A percentile compares a stretch with the other conserved stretches of the same genome.
Conservation (phyloP, 2,329 filamentous ascomycete species). For the Sclerotiophoma versabilis region DNA sequence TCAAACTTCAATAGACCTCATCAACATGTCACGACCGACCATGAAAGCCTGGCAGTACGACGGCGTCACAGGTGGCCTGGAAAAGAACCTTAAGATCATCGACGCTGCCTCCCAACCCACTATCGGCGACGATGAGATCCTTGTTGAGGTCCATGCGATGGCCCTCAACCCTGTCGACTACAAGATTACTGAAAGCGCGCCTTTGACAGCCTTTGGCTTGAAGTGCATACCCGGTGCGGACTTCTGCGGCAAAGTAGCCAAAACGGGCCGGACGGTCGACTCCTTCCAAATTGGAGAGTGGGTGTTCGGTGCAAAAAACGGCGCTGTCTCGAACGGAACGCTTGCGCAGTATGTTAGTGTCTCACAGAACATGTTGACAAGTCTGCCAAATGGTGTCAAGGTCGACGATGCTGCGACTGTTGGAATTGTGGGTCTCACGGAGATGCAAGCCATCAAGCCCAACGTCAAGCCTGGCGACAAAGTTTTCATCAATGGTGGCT, state of each 20-base stretch:
- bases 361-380: slow-evolving; percentile 22
- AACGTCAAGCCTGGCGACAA: slow-evolving; percentile 55
- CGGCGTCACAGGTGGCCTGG: slow-evolving; percentile 55
- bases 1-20: neutral
- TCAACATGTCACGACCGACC: slow-evolving; percentile 35
- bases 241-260: slow-evolving; percentile 59
- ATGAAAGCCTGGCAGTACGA: slow-evolving; percentile 68
- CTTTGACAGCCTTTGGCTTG: slow-evolving; percentile 44
- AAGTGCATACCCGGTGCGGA: slow-evolving; percentile 57
- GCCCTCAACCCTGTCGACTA: slow-evolving; percentile 70
- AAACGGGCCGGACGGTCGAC: slow-evolving; percentile 35
- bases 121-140: slow-evolving; percentile 55
- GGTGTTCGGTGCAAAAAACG: slow-evolving; percentile 50
- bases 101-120: slow-evolving; percentile 52
- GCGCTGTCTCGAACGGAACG: slow-evolving; percentile 43
- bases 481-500: slow-evolving; percentile 71
- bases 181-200: slow-evolving; percentile 63
- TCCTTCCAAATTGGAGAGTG: slow-evolving; percentile 46
- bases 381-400: slow-evolving; percentile 36
- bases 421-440: slow-evolving; percentile 50
- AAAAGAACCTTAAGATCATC: slow-evolving; percentile 60
- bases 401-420: slow-evolving; percentile 48
- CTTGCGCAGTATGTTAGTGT: slow-evolving; percentile 50
- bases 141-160: slow-evolving; percentile 62
- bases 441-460: slow-evolving; percentile 48